Evolutionary conservation across 1,284 basidiomycete species (phyloP).

Genomic region (Neotropicomus parvogracilis): DNA sequence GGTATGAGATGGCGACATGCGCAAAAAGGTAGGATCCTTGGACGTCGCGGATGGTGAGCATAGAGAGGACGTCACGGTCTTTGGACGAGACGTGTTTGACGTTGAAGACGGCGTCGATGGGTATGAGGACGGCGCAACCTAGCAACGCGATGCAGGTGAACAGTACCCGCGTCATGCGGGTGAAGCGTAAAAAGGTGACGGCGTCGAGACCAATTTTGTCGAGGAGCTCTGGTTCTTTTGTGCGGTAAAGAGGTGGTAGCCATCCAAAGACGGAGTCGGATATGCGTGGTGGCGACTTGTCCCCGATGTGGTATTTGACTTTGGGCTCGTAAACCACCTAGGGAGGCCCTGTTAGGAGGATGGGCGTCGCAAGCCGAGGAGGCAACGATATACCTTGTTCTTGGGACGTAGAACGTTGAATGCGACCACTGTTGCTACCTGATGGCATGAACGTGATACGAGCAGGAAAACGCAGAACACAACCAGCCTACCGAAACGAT

Average conservation of each 20-base stretch:
- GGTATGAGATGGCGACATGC: constrained; percentile 62
- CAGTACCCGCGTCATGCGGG: constrained; percentile 80
- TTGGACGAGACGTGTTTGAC: constrained; percentile 34
- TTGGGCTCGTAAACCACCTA: constrained; percentile 85
- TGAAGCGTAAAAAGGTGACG: constrained; percentile 88
- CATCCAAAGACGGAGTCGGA: constrained; percentile 82
- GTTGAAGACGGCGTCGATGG: constrained; percentile 71
- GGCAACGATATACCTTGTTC: constrained; percentile 55
- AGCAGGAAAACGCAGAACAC: not conserved
- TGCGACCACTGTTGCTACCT: constrained; percentile 61
- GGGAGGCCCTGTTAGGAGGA: not conserved
- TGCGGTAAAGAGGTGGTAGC: constrained; percentile 82
- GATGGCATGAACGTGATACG: constrained; percentile 7
- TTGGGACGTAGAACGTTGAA: constrained; percentile 79
- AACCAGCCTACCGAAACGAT: constrained; percentile 55
- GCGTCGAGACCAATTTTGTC: constrained; percentile 93
- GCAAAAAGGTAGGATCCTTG: constrained; percentile 56
- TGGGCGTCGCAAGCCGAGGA: not conserved
- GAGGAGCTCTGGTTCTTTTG: constrained; percentile 84
- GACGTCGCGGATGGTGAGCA: constrained; percentile 68
- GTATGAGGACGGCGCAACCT: constrained; percentile 74
- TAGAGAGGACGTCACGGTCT: constrained; percentile 44
- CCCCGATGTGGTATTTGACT: constrained; percentile 80
- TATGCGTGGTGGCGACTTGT: constrained; percentile 78
- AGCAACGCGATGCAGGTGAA: constrained; percentile 69